Evolutionary conservation across 768 basidiomycete genomes (phyloP).

Genomic region (Suillus americanus): DNA sequence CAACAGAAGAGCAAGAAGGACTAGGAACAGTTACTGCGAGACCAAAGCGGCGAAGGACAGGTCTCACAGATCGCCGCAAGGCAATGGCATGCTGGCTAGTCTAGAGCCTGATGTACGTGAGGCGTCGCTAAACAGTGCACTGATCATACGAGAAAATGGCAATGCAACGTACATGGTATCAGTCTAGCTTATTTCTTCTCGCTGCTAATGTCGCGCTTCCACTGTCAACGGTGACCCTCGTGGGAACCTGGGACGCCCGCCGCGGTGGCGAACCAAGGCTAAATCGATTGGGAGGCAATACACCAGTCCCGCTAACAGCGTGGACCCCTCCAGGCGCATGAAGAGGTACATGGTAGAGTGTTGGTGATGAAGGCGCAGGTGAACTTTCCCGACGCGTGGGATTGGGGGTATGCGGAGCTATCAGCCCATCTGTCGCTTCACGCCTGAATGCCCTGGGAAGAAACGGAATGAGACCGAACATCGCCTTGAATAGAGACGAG

Average conservation of each 20-base stretch:
- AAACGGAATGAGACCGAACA: slow-evolving; percentile 48
- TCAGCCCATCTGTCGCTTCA: slow-evolving; percentile 63
- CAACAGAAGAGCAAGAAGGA: background rate
- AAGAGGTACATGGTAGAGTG: slow-evolving; percentile 18
- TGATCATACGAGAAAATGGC: background rate
- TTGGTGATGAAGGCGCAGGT: slow-evolving; percentile 32
- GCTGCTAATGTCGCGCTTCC: slow-evolving; percentile 20
- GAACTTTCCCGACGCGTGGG: slow-evolving; percentile 11
- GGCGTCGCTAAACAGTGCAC: background rate
- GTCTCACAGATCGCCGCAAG: background rate
- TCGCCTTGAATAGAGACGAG: slow-evolving; percentile 67
- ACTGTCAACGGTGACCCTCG: slow-evolving; percentile 8
- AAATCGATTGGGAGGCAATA: slow-evolving; percentile 32
- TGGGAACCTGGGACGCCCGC: slow-evolving; percentile 19
- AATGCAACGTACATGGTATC: background rate
- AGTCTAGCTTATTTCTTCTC: slow-evolving; percentile 11
- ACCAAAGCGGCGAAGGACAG: background rate
- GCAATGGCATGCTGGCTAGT: background rate
- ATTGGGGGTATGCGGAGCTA: slow-evolving; percentile 60
- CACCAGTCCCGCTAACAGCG: slow-evolving; percentile 19
- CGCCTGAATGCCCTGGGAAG: slow-evolving; percentile 45
- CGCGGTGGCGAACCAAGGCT: slow-evolving; percentile 44
- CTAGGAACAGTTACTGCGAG: background rate
- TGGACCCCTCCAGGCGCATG: slow-evolving; percentile 27
- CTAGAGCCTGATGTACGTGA: background rate